Evolutionary conservation across 495 filamentous ascomycete genomes (phyloP), one percentile per base, ranked within the genome.

Genomic region (Penicillium macrosclerotiorum): DNA sequence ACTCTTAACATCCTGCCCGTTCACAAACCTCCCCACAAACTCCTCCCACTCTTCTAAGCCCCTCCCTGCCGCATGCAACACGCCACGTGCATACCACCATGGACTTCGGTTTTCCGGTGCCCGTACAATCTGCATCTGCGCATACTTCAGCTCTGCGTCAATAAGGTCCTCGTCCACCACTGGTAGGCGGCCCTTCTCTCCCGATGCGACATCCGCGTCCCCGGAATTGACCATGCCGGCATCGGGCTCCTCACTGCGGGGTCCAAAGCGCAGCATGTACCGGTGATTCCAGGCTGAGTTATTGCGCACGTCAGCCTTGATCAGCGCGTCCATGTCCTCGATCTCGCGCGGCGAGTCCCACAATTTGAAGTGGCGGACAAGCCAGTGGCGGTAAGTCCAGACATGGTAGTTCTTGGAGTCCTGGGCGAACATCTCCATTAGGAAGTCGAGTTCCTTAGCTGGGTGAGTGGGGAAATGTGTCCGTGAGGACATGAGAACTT

Each of bases 371-470:
- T 89, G 87, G 24, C 80, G 78, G 27, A 96, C 89, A 1, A 97
- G 74, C 80, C 91, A 97, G 68, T 96, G 93, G 11, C 88, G 79
- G 65, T 97, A 97, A 40, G 84, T 88, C 92, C 93, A 98, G 29
- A 98, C 94, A 64, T 98, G 93, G 62, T 97, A 97, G 72, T 98
- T 98, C 65, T 98, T 98, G 9, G 84, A 79, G 65, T 98, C 93
- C 52, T 83, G 75, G 45, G 77, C 77, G 32, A 98, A 87, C 81
- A 96, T 96, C 30, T 75, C 57, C 46, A 75, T 76, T 33, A 95
- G 78, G 72, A 98, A 98, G 27, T 73, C 71, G 20, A 69, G 62
- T 70, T 98, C 93, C 13, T 77, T 71, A 12, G 74, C 34, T 23
- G 74, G 71, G 33, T 85, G 68, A 3, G 65, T 67, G 2, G 80